These are phyloP conservation scores for Choanephora cucurbitarum DNA, from an alignment of 371 early-diverging fungal genomes.

Conservation along the genomic window DNA sequence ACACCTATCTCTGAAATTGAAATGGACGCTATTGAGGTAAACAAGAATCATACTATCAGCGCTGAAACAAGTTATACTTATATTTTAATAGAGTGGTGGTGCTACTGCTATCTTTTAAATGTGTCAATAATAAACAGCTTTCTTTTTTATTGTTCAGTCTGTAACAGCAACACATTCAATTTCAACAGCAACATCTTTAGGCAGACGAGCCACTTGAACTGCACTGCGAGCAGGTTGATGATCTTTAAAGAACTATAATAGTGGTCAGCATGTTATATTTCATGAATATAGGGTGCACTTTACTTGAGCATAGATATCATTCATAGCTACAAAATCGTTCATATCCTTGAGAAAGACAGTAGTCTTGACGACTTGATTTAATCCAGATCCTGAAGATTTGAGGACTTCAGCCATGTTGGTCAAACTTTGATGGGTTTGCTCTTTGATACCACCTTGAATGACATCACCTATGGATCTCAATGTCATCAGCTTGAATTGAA, in stretches of 20 bases:
- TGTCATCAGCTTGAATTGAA: neutral
- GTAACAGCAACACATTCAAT: constrained; percentile 73
- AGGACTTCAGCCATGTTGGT: constrained; percentile 73
- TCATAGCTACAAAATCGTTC: constrained; percentile 82
- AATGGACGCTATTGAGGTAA: constrained; percentile 57
- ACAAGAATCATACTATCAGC: too few relatives aligned
- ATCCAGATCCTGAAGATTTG: constrained; percentile 66
- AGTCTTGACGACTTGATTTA: constrained; percentile 80
- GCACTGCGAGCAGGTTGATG: constrained; percentile 79
- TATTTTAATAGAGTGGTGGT: constrained; percentile 37
- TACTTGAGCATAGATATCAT: constrained; percentile 70
- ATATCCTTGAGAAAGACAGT: constrained; percentile 82
- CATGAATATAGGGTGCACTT: constrained; percentile 8
- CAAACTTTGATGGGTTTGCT: constrained; percentile 67
- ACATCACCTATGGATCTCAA: constrained; percentile 30
- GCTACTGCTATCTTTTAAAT: constrained; percentile 33
- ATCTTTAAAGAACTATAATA: constrained; percentile 57
- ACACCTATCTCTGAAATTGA: constrained; percentile 41
- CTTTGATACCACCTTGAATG: constrained; percentile 37
- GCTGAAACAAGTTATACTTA: too few relatives aligned
- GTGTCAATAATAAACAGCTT: neutral
- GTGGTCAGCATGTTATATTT: constrained; percentile 3
- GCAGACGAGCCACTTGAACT: constrained; percentile 82
- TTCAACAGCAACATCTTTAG: constrained; percentile 76
- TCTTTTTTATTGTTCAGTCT: constrained; percentile 4